phyloP scores from a whole-genome alignment of 2,329 filamentous ascomycete genomes.

The Ambrosiella cleistominuta region DNA sequence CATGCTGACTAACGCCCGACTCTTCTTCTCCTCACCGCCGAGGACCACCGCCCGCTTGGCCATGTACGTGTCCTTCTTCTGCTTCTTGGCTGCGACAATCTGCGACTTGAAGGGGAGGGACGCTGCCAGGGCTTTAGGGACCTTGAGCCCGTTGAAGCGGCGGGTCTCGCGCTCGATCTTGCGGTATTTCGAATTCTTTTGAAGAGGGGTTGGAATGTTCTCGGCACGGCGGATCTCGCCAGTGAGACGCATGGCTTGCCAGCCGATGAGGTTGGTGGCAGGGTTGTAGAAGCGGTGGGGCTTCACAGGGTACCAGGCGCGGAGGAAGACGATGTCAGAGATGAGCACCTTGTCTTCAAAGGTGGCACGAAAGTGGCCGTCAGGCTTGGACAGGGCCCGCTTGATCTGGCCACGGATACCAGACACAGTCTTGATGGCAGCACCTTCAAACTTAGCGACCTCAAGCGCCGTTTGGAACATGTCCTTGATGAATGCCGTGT shows the following conservation, averaged over 20 bases:
- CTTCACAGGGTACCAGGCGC: conserved; percentile 92
- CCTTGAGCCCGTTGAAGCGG: conserved; percentile 61
- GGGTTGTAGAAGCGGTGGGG: conserved; percentile 95
- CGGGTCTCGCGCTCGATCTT: conserved; percentile 45
- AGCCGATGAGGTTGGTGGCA: conserved; percentile 81
- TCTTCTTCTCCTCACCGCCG: conserved; percentile 74
- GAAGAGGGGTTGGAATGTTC: conserved; percentile 56
- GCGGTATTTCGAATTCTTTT: conserved; percentile 75
- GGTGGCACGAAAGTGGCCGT: conserved; percentile 88
- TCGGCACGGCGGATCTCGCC: conserved; percentile 72
- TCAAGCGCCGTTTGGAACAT: conserved; percentile 93
- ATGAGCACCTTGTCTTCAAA: conserved; percentile 98
- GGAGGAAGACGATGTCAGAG: conserved; percentile 88
- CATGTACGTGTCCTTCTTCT: conserved; percentile 70
- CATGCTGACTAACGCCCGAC: conserved; percentile 79
- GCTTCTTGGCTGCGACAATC: conserved; percentile 63
- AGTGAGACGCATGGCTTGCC: conserved; percentile 86
- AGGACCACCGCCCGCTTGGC: conserved; percentile 89
- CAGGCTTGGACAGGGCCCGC: conserved; percentile 77
- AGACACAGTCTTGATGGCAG: conserved; percentile 86
- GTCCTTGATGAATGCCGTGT: conserved; percentile 95
- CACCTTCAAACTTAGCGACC: conserved; percentile 96
- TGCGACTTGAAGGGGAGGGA: conserved; percentile 86
- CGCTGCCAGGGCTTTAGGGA: conserved; percentile 65
- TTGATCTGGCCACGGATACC: conserved; percentile 96